These are phyloP conservation scores for Botryotinia globosa DNA, from an alignment of 2,329 filamentous ascomycete genomes.

Conservation along the genomic window DNA sequence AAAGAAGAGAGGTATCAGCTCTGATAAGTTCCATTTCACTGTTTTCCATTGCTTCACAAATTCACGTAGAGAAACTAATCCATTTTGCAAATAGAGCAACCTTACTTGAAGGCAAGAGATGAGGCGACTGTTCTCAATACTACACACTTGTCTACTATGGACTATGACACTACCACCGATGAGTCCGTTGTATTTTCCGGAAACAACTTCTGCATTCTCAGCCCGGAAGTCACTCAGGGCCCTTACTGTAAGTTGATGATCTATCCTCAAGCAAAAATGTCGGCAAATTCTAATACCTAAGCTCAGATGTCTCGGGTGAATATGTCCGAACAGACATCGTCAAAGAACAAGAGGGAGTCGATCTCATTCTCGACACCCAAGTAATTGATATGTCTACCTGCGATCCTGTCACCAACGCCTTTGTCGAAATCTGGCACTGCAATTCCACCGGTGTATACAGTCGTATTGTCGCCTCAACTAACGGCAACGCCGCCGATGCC, in stretches of 20 bases:
- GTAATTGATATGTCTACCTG: constrained; percentile 43
- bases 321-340: constrained; percentile 35
- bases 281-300: not conserved
- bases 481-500: constrained; percentile 43
- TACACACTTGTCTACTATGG: constrained; percentile 25
- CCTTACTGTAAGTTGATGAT: constrained; percentile 46
- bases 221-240: constrained; percentile 52
- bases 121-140: constrained; percentile 22
- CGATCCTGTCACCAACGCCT: constrained; percentile 41
- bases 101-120: constrained; percentile 24
- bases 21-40: not conserved
- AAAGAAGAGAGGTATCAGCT: constrained; percentile 35
- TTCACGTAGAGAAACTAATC: not conserved
- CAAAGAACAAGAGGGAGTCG: constrained; percentile 41
- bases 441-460: constrained; percentile 44
- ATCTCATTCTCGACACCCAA: constrained; percentile 44
- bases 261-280: fast-evolving
- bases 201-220: constrained; percentile 49
- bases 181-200: constrained; percentile 42
- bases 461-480: constrained; percentile 42
- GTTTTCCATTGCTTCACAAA: not conserved
- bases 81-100: not conserved
- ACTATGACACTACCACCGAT: constrained; percentile 40
- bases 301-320: constrained; percentile 41
- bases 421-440: constrained; percentile 43